Percentiles rank a stretch among this genome's conserved stretches.
Conservation (phyloP, 108 stramenopile species). For the Skeletonema menzelii region DNA sequence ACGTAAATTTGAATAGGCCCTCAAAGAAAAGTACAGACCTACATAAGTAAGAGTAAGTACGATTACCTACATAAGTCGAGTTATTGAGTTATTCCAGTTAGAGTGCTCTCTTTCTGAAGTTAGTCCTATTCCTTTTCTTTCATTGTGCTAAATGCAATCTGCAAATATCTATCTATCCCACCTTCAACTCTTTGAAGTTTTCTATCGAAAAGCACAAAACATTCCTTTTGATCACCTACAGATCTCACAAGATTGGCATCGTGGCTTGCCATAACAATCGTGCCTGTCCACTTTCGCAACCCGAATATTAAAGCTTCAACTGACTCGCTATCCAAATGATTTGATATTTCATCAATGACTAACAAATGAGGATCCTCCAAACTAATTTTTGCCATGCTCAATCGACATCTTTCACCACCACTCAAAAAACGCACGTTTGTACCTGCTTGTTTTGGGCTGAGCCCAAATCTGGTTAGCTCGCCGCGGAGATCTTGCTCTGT, state of each 20-base stretch:
- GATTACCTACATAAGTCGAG: too few species aligned
- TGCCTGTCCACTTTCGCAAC: constrained; percentile 75
- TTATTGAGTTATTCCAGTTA: too few species aligned
- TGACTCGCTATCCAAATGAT: constrained; percentile 91
- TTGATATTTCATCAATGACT: constrained; percentile 90
- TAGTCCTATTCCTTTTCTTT: not conserved
- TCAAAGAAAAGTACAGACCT: too few species aligned
- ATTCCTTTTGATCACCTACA: constrained; percentile 46
- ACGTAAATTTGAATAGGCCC: too few species aligned
- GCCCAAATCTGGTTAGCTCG: constrained; percentile 81
- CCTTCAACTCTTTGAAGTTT: constrained; percentile 60
- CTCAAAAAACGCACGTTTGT: constrained; percentile 84
- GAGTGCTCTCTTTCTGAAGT: too few species aligned
- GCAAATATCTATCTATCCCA: constrained; percentile 66
- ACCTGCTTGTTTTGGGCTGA: constrained; percentile 71
- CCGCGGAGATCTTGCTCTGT: constrained; percentile 83
- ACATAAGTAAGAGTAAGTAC: too few species aligned
- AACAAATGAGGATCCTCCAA: constrained; percentile 84
- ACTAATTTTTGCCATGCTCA: constrained; percentile 84
- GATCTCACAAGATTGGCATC: constrained; percentile 66
- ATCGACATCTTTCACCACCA: constrained; percentile 94
- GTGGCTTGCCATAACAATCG: constrained; percentile 58
- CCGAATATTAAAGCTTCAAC: constrained; percentile 93
- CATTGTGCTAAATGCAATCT: not conserved
- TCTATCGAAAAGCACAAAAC: constrained; percentile 66